Evolutionary conservation across 2,329 filamentous ascomycete genomes (phyloP), one percentile per base, ranked within the genome.

Genomic region (Fusarium torreyae): DNA sequence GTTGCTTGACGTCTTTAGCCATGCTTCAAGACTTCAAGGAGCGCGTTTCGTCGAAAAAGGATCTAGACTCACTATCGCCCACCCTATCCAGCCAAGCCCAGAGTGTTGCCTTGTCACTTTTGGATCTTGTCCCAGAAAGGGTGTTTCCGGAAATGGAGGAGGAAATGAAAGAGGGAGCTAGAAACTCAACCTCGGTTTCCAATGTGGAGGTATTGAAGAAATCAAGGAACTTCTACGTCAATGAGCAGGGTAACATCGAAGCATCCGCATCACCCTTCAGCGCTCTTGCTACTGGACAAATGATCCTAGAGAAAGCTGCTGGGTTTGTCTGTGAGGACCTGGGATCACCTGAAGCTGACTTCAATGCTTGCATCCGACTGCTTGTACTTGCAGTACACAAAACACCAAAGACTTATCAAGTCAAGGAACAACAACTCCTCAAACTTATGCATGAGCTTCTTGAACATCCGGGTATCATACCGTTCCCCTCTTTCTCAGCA

Each of bases 191-290:
- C 9, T 70, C 73, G 3, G 40, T 69, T 6, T 56, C 77, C n/a
- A 78, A 78, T 28, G 57, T 78, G n/a, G 86, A 89, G 38, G 79
- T 92, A 13, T 77, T 92, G 45, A 86, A 86, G 64, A 87, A 80
- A 61, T 88, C 93, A 52, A 86, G 84, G 70, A 80, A 81, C 11
- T 94, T 94, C 73, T 94, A 94, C 76, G 83, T 89, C 34, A 83
- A 87, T 63, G 90, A 92, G 63, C 91, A 92, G 76, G 90, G 89
- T 42, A 93, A 88, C 68, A 80, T 92, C 20, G 91, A 93, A 61
- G 84, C 86, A 36, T 84, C 85, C 9, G 77, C 84, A 7, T 82
- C 87, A 5, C 92, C 92, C 6, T 91, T 92, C 69, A 78, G 82
- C 11, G 78, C 86, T 7, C 80, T 81, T 18, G 82, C 85, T 22